Evolutionary conservation across 139 green algal genomes (phyloP).

Genomic region (Ettlia oleoabundans): DNA sequence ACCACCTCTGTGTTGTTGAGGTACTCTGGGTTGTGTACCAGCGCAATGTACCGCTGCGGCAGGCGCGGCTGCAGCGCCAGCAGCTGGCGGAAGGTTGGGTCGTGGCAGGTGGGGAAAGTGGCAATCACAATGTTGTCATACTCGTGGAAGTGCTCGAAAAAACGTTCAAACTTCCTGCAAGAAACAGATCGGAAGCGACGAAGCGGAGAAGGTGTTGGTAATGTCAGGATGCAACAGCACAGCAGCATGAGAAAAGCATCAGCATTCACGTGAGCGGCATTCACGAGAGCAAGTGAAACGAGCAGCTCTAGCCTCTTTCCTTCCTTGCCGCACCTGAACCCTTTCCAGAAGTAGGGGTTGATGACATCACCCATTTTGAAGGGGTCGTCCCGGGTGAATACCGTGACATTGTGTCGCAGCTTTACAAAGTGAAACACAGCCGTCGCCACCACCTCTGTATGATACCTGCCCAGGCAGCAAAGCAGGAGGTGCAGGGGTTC

Average conservation of each 20-base stretch:
- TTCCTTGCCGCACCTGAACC: constrained; percentile 34
- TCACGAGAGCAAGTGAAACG: too few relatives aligned
- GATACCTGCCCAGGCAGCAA: constrained; percentile 24
- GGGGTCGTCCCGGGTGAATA: constrained; percentile 34
- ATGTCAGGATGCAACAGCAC: neutral
- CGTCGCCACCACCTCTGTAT: constrained; percentile 33
- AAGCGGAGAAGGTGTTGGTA: too few relatives aligned
- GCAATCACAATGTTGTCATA: constrained; percentile 41
- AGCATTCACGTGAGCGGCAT: too few relatives aligned
- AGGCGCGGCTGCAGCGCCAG: constrained; percentile 15
- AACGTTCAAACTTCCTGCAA: constrained; percentile 39
- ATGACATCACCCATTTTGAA: constrained; percentile 37
- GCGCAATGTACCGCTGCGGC: constrained; percentile 39
- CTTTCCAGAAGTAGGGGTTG: constrained; percentile 29
- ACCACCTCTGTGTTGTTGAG: constrained; percentile 10
- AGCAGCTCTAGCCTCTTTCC: too few relatives aligned
- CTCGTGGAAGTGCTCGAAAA: constrained; percentile 43
- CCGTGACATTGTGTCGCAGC: constrained; percentile 43
- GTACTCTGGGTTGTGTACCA: constrained; percentile 46
- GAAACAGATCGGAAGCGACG: too few relatives aligned
- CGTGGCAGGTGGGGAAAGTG: constrained; percentile 51
- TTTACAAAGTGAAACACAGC: constrained; percentile 45
- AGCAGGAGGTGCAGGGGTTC: too few relatives aligned
- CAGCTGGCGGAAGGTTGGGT: constrained; percentile 19
- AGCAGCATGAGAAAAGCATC: neutral